phyloP scores from a whole-genome alignment of 345 rosid genomes.

The Dipteronia sinensis region DNA sequence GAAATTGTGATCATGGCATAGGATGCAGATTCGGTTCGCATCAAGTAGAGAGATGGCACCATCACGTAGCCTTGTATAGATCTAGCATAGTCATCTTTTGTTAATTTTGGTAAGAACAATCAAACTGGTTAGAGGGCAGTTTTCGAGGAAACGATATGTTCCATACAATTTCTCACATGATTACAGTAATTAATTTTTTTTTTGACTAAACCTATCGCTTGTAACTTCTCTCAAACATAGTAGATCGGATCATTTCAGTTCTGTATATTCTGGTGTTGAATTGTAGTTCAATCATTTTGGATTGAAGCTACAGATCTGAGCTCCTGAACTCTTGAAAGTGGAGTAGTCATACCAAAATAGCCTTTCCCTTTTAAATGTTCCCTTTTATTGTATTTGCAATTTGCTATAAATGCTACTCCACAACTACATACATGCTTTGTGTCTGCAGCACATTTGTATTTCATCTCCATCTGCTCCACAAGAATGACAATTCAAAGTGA shows the following conservation, averaged over 20 bases:
- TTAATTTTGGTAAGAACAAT: background rate
- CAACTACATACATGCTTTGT: background rate
- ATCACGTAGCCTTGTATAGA: conserved; percentile 28
- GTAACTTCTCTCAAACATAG: background rate
- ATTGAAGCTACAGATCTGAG: background rate
- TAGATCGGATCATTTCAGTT: background rate
- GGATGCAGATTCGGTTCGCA: background rate
- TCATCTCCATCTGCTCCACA: background rate
- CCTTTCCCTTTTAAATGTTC: background rate
- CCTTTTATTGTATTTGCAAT: background rate
- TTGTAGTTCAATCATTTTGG: background rate
- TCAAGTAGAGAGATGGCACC: conserved; percentile 12
- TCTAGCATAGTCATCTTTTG: conserved; percentile 6
- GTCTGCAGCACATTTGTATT: background rate
- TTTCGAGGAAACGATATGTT: background rate
- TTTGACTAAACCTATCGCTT: background rate
- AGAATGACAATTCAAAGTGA: background rate
- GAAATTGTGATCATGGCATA: conserved; percentile 44
- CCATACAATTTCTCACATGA: background rate
- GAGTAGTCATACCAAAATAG: background rate
- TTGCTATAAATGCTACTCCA: background rate
- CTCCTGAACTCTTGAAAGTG: background rate
- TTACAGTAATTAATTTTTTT: background rate
- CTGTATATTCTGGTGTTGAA: background rate
- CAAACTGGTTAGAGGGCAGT: conserved; percentile 4